Evolutionary conservation across 257 asterid species (phyloP), one percentile per base, ranked within the genome.

Genomic region (Ilex asprella): DNA sequence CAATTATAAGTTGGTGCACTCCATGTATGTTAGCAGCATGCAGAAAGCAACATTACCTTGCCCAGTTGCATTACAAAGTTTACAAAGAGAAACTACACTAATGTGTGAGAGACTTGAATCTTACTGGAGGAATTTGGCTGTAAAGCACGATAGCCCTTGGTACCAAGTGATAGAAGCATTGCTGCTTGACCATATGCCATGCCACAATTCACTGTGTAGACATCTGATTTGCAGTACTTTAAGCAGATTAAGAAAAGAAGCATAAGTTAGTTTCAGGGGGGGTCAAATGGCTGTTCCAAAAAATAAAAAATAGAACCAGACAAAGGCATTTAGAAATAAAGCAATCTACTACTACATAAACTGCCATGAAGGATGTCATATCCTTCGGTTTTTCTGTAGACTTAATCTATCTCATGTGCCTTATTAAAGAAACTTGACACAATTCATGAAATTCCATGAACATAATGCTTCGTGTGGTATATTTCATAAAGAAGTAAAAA

Each of bases 141-240:
- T 63, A 84, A 41, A 53, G 81, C 95, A 53, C 96, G 98, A 70
- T 75, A 70, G 16, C 98, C 98, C 70, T 82, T 88, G 35, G 78
- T 71, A 75, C 98, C 98, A 66, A 84, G 81, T 63, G 92, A 70
- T 43, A 91, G 73, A 81, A 91, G 96, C 96, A 91, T 86, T 49
- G 90, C 98, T 31, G 98, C 98, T 84, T 91, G 98, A 70, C 98
- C 98, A 63, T 68, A 83, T 16, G 98, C 96, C 96, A 78, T 77
- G 55, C 86, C 92, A 67, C 80, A 73, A 60, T 91, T 91, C 70
- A 91, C 84, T 15, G 98, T 91, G 73, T 84, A 91, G 43, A 91
- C 84, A 73, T 81, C 82, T 59, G 95, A 68, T 72, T 83, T 81
- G 84, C 95, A 86, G 61, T 71, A 82, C 96, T 91, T 65, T 56